These are phyloP conservation scores for Gentiana macrophylla DNA, from an alignment of 257 asterid genomes.

Conservation along the genomic window DNA sequence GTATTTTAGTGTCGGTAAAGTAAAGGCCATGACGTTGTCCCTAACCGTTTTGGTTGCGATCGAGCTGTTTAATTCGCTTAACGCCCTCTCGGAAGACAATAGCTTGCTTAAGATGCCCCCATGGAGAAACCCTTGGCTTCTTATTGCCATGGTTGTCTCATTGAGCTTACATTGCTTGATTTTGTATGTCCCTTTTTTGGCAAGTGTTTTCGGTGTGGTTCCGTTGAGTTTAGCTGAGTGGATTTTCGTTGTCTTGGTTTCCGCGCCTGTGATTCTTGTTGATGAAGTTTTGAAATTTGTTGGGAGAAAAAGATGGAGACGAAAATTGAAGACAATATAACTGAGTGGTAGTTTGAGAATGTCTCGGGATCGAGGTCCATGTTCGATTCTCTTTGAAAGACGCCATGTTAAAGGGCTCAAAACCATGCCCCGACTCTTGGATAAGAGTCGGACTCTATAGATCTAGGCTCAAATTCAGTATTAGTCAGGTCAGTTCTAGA, in stretches of 20 bases:
- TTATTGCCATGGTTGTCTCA: constrained; percentile 58
- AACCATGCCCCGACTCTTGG: too few species aligned
- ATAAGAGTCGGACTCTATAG: too few species aligned
- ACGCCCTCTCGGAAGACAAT: constrained; percentile 81
- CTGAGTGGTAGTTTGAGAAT: too few species aligned
- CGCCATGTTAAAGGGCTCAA: too few species aligned
- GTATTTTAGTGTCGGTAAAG: constrained; percentile 60
- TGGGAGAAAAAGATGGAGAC: constrained; percentile 35
- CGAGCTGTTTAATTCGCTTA: constrained; percentile 77
- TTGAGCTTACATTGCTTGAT: constrained; percentile 50
- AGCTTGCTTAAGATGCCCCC: constrained; percentile 81
- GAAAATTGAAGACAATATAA: constrained; percentile 34
- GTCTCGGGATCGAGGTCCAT: too few species aligned
- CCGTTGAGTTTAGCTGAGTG: constrained; percentile 57
- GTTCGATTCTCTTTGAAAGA: too few species aligned
- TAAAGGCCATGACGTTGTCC: constrained; percentile 73
- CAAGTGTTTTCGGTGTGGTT: constrained; percentile 58
- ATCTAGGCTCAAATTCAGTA: too few species aligned
- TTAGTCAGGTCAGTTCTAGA: too few species aligned
- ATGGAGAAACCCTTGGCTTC: constrained; percentile 80
- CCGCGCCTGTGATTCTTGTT: constrained; percentile 56
- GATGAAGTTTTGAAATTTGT: constrained; percentile 60
- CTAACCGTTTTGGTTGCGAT: constrained; percentile 75
- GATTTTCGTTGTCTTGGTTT: constrained; percentile 49
- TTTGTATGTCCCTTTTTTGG: constrained; percentile 55